phyloP scores from a whole-genome alignment of 306 rosid genomes.

The Prunus fruticosa region DNA sequence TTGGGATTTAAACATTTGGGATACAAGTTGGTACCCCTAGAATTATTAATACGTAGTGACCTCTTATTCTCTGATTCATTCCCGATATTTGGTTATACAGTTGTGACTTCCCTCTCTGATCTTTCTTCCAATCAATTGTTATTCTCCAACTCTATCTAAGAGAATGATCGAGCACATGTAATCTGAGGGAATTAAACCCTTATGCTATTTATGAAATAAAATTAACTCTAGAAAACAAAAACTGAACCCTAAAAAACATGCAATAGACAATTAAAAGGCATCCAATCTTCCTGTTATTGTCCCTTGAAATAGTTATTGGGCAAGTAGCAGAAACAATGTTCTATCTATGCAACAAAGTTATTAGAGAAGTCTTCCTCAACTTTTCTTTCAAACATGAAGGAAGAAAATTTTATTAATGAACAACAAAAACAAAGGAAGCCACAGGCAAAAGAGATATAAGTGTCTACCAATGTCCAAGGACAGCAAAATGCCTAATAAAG shows the following conservation, averaged over 20 bases:
- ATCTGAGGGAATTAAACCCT: not conserved
- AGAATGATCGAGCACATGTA: not conserved
- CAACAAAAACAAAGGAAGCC: not conserved
- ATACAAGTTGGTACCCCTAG: not conserved
- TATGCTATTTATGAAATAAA: not conserved
- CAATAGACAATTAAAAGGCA: not conserved
- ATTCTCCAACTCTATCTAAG: not conserved
- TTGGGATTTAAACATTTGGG: not conserved
- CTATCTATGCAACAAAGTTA: not conserved
- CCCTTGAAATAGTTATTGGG: not conserved
- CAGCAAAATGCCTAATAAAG: not conserved
- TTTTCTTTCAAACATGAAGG: not conserved
- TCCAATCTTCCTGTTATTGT: not conserved
- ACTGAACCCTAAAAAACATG: not conserved
- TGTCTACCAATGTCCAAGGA: not conserved
- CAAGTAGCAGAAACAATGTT: not conserved
- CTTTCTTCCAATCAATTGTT: not conserved
- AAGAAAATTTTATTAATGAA: not conserved
- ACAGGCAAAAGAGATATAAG: not conserved
- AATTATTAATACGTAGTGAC: not conserved
- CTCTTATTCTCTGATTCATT: not conserved
- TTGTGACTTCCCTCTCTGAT: not conserved
- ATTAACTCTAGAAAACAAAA: not conserved
- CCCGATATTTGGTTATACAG: not conserved
- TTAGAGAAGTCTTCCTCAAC: not conserved